Evolutionary conservation across 1,284 basidiomycete genomes (phyloP).

Genomic region (Rhodotorula sp.): DNA sequence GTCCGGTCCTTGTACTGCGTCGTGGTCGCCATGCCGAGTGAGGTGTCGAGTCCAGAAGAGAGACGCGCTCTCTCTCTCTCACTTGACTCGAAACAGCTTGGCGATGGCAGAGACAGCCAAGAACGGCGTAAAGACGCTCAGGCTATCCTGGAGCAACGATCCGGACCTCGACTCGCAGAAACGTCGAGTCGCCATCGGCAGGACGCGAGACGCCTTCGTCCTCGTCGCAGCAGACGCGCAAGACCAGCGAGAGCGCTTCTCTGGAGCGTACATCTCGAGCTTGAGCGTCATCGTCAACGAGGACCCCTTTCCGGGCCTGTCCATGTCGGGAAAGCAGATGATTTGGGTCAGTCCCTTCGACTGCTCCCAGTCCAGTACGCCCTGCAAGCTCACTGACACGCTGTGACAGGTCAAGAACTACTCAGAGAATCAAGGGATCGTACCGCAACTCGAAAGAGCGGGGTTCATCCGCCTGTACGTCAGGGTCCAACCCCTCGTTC

Average conservation of each 20-base stretch:
- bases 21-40: not conserved
- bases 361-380: not conserved
- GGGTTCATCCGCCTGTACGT: conserved; percentile 24
- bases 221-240: conserved; percentile 4
- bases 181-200: conserved; percentile 10
- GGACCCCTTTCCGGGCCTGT: conserved; percentile 33
- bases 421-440: conserved; percentile 28
- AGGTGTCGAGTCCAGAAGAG: not conserved
- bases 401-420: conserved; percentile 32
- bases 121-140: conserved; percentile 4
- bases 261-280: not conserved
- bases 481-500: not conserved
- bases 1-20: conserved; percentile 64
- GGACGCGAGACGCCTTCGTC: not conserved
- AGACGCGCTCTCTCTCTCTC: not conserved
- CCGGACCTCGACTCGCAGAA: not conserved
- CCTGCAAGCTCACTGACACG: no score
- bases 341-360: conserved; percentile 20
- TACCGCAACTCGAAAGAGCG: conserved; percentile 26
- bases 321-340: conserved; percentile 23
- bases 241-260: not conserved
- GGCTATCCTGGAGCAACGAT: not conserved
- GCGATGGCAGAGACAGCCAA: not conserved
- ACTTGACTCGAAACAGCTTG: no score
- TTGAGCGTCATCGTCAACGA: conserved; percentile 17